Percentiles rank a stretch among this genome's conserved stretches.
These are phyloP conservation scores for Globisporangium sylvaticum DNA, from an alignment of 352 stramenopile genomes.

Conservation along the genomic window DNA sequence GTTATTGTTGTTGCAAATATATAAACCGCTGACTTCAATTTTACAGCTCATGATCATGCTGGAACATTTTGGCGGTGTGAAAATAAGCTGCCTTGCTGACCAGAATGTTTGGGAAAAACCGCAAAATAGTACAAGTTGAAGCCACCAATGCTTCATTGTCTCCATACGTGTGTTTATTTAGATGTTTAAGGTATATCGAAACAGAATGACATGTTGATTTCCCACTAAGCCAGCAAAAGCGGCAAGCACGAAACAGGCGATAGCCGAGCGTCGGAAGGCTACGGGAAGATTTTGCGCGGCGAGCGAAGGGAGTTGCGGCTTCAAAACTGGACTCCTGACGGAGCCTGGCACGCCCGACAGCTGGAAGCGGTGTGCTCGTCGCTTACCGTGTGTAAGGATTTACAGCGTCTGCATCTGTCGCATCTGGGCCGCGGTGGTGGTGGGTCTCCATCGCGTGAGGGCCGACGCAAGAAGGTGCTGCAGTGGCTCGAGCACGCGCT, in stretches of 20 bases:
- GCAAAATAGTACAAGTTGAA: background rate
- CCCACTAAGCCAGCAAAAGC: too few species aligned
- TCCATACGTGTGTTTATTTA: too few species aligned
- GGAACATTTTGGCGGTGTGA: too few species aligned
- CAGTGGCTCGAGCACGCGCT: conserved; percentile 5
- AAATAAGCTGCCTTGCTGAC: background rate
- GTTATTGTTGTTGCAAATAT: background rate
- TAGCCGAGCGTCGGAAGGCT: background rate
- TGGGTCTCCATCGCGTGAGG: background rate
- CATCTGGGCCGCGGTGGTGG: background rate
- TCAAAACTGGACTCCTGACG: background rate
- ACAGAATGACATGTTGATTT: too few species aligned
- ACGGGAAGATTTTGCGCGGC: background rate
- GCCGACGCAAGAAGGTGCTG: background rate
- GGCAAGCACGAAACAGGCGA: too few species aligned
- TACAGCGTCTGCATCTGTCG: background rate
- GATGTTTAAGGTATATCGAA: too few species aligned
- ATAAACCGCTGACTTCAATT: background rate
- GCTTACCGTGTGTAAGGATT: background rate
- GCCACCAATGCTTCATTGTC: background rate
- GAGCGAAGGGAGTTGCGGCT: background rate
- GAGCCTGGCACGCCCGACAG: background rate
- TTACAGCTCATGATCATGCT: background rate
- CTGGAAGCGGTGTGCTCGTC: background rate
- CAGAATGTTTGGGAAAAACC: background rate